phyloP scores from a whole-genome alignment of 1,284 basidiomycete species.

The Athelia sp. region DNA sequence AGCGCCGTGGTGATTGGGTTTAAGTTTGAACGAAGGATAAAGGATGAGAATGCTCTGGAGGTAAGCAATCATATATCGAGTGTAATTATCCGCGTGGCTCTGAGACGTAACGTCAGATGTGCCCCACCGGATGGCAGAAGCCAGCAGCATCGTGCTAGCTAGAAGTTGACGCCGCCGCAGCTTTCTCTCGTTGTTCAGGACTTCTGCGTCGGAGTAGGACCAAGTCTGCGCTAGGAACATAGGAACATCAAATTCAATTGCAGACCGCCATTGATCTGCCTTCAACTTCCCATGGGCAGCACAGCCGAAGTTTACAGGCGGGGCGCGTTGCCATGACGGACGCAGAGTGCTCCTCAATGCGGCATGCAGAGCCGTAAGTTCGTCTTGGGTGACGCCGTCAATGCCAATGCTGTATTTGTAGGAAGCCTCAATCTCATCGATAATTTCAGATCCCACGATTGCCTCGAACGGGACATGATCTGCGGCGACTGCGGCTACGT shows the following conservation, averaged over 20 bases:
- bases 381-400: conserved; percentile 9
- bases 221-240: conserved; percentile 10
- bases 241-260: conserved; percentile 20
- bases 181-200: background rate
- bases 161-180: background rate
- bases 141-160: background rate
- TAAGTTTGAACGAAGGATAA: background rate
- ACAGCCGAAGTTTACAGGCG: conserved; percentile 16
- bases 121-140: background rate
- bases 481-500: background rate
- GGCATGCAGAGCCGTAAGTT: conserved; percentile 9
- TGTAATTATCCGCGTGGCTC: background rate
- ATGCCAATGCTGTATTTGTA: conserved; percentile 1
- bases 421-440: too few relatives aligned
- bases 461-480: background rate
- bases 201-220: conserved; percentile 8
- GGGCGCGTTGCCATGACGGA: conserved; percentile 12
- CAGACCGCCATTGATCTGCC: conserved; percentile 23
- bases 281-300: conserved; percentile 21
- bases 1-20: background rate
- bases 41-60: background rate
- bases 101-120: background rate
- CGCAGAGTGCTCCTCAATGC: conserved; percentile 9
- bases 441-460: too few relatives aligned
- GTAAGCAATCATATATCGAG: background rate